Conservation (phyloP, 164 flowering plant species). For the Magnolia kwangsiensis region DNA sequence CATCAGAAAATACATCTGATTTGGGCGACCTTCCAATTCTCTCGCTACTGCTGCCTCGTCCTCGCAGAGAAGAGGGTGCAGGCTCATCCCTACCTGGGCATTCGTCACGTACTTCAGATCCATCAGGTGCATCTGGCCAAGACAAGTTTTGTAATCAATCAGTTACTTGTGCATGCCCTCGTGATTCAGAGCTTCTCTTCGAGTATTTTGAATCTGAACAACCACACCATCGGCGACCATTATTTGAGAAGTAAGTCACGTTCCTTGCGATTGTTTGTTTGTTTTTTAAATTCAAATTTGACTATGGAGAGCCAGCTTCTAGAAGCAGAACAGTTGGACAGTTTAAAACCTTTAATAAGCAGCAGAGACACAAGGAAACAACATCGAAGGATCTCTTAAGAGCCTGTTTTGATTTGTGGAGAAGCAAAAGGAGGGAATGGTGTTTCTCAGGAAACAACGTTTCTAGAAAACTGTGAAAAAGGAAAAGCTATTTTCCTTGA, state of each 20-base stretch:
- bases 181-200: conserved; percentile 53
- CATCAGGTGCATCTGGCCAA: conserved; percentile 18
- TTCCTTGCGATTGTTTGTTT: neutral
- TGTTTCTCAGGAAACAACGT: too few relatives aligned
- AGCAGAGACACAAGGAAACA: neutral
- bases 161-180: conserved; percentile 8
- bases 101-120: conserved; percentile 12
- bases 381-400: too few relatives aligned
- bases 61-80: conserved; percentile 19
- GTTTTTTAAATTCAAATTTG: neutral
- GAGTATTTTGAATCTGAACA: conserved; percentile 71
- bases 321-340: neutral
- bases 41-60: conserved; percentile 37
- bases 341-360: neutral
- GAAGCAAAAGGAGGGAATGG: too few relatives aligned
- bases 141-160: conserved; percentile 14
- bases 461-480: too few relatives aligned
- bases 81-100: neutral
- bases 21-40: conserved; percentile 17
- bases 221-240: conserved; percentile 58
- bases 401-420: too few relatives aligned
- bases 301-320: neutral
- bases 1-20: conserved; percentile 17
- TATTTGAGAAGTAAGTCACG: conserved; percentile 56
- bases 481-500: too few relatives aligned